These are phyloP conservation scores for Candida multigemmis DNA, from an alignment of 805 yeast genomes.

Conservation along the genomic window DNA sequence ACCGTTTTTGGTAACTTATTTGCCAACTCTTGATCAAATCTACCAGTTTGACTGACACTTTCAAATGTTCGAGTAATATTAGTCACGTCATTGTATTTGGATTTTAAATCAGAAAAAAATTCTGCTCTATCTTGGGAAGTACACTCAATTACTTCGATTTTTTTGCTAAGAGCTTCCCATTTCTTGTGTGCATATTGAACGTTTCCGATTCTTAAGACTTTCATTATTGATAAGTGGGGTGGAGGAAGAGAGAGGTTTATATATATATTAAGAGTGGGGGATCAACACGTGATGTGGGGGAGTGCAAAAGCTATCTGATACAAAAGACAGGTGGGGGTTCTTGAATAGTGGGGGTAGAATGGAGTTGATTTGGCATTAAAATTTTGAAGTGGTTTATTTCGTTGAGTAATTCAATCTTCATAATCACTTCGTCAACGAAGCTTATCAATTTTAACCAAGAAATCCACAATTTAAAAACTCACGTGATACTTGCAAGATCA, in stretches of 20 bases:
- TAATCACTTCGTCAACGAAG: no score
- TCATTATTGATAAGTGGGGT: slow-evolving; percentile 44
- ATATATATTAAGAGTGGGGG: no score
- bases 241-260: no score
- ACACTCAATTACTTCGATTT: slow-evolving; percentile 30
- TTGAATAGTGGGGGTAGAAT: no score
- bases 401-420: no score
- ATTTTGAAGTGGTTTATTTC: no score
- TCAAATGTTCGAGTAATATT: slow-evolving; percentile 45
- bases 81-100: slow-evolving; percentile 34
- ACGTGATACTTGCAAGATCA: no score
- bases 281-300: slow-evolving; percentile 2
- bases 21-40: slow-evolving; percentile 56
- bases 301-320: not conserved
- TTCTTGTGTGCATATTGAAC: slow-evolving; percentile 52
- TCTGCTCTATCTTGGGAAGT: slow-evolving; percentile 26
- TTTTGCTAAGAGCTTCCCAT: slow-evolving; percentile 47
- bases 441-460: no score
- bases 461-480: no score
- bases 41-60: slow-evolving; percentile 46
- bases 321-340: not conserved
- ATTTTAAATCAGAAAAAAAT: slow-evolving; percentile 33
- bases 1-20: slow-evolving; percentile 45
- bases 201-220: slow-evolving; percentile 59
- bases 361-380: no score